These are phyloP conservation scores for Lichtheimia ramosa DNA, from an alignment of 371 early-diverging fungal species.

Conservation along the genomic window DNA sequence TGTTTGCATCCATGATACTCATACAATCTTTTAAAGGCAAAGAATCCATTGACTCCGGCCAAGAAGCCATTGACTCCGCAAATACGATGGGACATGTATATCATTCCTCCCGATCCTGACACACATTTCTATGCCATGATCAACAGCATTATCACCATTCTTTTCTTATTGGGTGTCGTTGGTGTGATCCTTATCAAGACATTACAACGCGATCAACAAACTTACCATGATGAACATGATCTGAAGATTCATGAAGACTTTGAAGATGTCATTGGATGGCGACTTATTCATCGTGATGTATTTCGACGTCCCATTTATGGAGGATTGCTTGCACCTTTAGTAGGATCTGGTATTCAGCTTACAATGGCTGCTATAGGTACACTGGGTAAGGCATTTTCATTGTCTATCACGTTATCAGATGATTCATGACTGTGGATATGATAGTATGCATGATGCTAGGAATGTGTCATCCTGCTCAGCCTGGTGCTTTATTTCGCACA, in stretches of 20 bases:
- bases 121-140: constrained; percentile 27
- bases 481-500: constrained; percentile 25
- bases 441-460: constrained; percentile 12
- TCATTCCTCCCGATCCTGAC: constrained; percentile 28
- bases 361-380: constrained; percentile 16
- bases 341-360: constrained; percentile 45
- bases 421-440: background rate
- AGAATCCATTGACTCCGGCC: background rate
- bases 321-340: constrained; percentile 42
- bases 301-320: constrained; percentile 50
- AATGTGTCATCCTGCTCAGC: constrained; percentile 36
- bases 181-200: constrained; percentile 37
- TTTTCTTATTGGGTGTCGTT: constrained; percentile 19
- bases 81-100: constrained; percentile 39
- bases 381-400: constrained; percentile 19
- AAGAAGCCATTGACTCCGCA: background rate
- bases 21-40: no score
- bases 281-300: constrained; percentile 45
- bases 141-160: constrained; percentile 28
- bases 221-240: constrained; percentile 12
- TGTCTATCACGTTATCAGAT: background rate
- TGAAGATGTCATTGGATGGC: constrained; percentile 48
- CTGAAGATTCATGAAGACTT: constrained; percentile 29
- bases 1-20: no score
- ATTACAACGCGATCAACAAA: constrained; percentile 16